Base-by-base conservation (phyloP, 192 early-diverging fungal genomes). In the Gryganskiella cystojenkinii region DNA sequence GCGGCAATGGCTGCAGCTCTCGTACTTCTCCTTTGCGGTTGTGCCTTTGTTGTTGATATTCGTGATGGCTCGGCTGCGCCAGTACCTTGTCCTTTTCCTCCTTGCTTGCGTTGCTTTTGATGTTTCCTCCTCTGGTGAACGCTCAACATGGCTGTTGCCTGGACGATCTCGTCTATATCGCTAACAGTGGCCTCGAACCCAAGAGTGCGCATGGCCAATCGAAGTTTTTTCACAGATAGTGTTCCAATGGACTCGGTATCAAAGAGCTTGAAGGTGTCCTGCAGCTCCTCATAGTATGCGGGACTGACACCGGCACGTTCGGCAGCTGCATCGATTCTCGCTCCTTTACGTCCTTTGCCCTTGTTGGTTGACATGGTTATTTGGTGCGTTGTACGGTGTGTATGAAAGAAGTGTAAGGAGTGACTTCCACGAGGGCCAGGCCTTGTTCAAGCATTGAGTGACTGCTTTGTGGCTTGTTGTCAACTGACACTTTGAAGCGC, bases 141-240 rank as follows among this genome's bases (percentile, higher is more conserved):
- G 25, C 66, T 69, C 46, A 78, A 61, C 0, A 34, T 30, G 2
- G 74, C 61, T 20, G 62, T 78, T 6, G 44, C 56, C 13, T 54
- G 49, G 9, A 78, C 56, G 25, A 78, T 78, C 28, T 78, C 66
- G 8, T 60, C 19, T 19, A 78, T 53, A 28, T 78, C 66, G 5
- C 57, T 46, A 0, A 64, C 3, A 0, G 74, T 43, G 22, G 74
- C 74, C 30, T 68, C 74, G 22, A 78, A 78, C 9, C 74, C 74
- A 35, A 78, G 43, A 19, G 74, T 78, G 47, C 74, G 59, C 74
- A 78, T 78, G 27, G 74, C 74, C 6, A 56, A 47, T 14, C 61
- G 56, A 17, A 78, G 43, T 3, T 53, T 50, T 30, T 78, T 58
- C 46, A 46, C 28, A 1, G 74, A 54, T 1, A 78, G 47, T 9